Evolutionary conservation across 306 rosid genomes (phyloP), one percentile per base, ranked within the genome.

Genomic region (Trichosanthes cucumerina): DNA sequence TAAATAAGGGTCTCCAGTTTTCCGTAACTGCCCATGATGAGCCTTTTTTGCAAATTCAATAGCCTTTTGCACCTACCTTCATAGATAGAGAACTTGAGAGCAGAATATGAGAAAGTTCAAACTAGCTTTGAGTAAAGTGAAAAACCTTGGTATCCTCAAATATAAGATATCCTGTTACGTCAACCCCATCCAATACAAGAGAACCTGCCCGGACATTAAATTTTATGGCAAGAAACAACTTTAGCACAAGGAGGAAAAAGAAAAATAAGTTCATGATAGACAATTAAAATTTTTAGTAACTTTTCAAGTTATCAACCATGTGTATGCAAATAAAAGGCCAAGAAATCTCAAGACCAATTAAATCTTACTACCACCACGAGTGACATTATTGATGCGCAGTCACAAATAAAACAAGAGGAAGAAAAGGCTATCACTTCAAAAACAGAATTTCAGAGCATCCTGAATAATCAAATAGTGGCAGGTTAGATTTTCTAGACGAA

Each of bases 61-160:
- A 78, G 95, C 97, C 88, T 94, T 92, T 82, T 88, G 94, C 90
- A 94, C 98, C 98, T 94, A 88, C 96, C 98, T 94, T 94, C 89
- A 89, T 88, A 82, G 81, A 89, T 64, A 71, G 84, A 85, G 79
- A 81, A 81, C 88, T 87, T 86, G 81, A 86, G 78, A 82, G 85
- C 85, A 80, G 78, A 83, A 79, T 56, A 80, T 33, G 65, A 83
- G 66, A 60, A 34, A 75, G 41, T 52, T n/a, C 28, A 78, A 47
- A 78, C 54, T 58, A 47, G 36, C 44, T 76, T 56, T 6, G 33
- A 80, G 80, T 60, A 52, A 62, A 88, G 84, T 79, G 81, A 76
- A 49, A 88, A 89, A 94, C 97, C 98, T 90, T 92, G 78, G 88
- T 81, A 75, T 94, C 94, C 78, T 78, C 78, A 70, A 94, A 94